Evolutionary conservation across 805 yeast genomes (phyloP), one percentile per base, ranked within the genome.

Genomic region (Candida easanensis): DNA sequence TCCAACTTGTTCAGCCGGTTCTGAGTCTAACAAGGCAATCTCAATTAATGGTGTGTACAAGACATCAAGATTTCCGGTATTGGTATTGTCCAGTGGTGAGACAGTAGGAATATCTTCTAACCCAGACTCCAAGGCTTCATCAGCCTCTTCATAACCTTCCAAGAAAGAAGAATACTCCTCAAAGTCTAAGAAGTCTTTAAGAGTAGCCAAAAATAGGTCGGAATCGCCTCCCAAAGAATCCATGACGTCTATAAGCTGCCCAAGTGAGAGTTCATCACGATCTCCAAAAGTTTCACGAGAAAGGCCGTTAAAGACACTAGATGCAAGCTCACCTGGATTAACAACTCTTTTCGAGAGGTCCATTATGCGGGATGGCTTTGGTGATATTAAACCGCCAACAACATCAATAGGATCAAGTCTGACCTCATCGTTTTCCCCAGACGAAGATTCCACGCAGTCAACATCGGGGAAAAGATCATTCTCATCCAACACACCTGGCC

Each of bases 181-280:
- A 2, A 21, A 13, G 14, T n/a, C 17, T 15, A 39, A 33, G 14
- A 25, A 33, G 14, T 10, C 19, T 11, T 44, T 33, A 9, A 44
- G 36, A 2, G 39, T 41, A 3, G 31, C 21, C 32, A 44, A 37
- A 21, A 44, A 34, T 8, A 40, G 7, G 10, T 20, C n/a, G 3
- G 21, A 35, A 15, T 36, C 34, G 3, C 38, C 41, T 7, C 30
- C 30, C 5, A 44, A 21, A 17, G 48, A 41, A 2, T 44, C 48
- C 21, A 33, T 22, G 6, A 40, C 39, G 19, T 46, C 47, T 4
- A 23, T 16, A 22, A 42, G 41, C 22, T 30, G 37, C 3, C 46
- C 42, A 26, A 38, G 14, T 4, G 44, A 42, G 7, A 40, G 17
- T 11, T 37, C 40, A 4, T 23, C n/a, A 19, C 33, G 19, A 1